Evolutionary conservation across 148 eudicot species (phyloP), one percentile per base, ranked within the genome.

Genomic region (Nepenthes mirabilis): DNA sequence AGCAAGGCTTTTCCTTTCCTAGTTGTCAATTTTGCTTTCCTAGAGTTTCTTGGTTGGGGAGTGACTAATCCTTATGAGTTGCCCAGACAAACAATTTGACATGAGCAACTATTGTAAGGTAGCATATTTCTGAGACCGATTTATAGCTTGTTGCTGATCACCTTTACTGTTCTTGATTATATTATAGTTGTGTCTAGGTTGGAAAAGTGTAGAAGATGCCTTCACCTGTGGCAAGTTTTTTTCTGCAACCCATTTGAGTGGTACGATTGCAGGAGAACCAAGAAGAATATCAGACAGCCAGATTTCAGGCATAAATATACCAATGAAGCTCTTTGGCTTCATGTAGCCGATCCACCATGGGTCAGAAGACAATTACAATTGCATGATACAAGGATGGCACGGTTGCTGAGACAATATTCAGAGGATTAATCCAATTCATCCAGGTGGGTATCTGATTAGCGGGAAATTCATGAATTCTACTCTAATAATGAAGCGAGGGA

Each of bases 281-380:
- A 90, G 76, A 49, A 13, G 60, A 69, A 37, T 49, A 79, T 79
- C 47, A 71, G 52, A 5, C 60, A 58, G 2, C 97, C 97, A 14
- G 97, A 86, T 72, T 90, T 85, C 65, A 81, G 43, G 71, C 78
- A 90, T 62, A 86, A 80, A 66, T 70, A 70, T 60, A 78, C 83
- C 9, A 80, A 83, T 40, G 97, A 86, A 74, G 86, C 75, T 5
- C 81, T 90, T 6, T 90, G 97, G 94, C 66, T 90, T 56, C 54
- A 1, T 13, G 32, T 1, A 36, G 1, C 43, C 2, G 93, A 83
- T 80, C 93, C 93, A 58, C 77, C 84, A 11, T 86, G 87, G 96
- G 60, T 89, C 64, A 72, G 52, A 50, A 71, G 63, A 47, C 93
- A 89, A 70, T 73, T 89, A 13, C 70, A 78, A 49, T 57, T 68